These are phyloP conservation scores for Chimonanthus praecox DNA, from an alignment of 164 flowering plant species.

Conservation along the genomic window DNA sequence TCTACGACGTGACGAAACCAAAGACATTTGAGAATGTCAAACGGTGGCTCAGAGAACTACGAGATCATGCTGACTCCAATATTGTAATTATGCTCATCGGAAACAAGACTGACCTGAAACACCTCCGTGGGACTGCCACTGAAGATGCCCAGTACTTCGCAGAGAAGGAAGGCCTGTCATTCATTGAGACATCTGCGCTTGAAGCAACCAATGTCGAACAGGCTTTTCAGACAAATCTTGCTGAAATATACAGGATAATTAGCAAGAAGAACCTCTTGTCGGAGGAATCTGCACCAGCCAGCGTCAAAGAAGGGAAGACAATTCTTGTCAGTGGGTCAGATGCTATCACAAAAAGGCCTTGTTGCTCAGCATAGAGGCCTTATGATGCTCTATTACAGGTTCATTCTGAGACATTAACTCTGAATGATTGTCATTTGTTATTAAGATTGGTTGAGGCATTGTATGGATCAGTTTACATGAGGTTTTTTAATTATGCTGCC, in stretches of 20 bases:
- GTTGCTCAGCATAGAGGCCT: constrained; percentile 28
- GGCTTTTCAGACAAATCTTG: constrained; percentile 56
- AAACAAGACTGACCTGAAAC: constrained; percentile 72
- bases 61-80: constrained; percentile 72
- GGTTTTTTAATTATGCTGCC: too few relatives aligned
- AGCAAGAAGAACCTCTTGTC: constrained; percentile 38
- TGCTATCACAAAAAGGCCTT: constrained; percentile 27
- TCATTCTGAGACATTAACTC: not conserved
- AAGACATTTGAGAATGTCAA: constrained; percentile 60
- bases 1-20: constrained; percentile 68
- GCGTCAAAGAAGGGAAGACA: constrained; percentile 43
- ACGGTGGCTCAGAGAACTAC: constrained; percentile 66
- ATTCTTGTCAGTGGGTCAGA: constrained; percentile 26
- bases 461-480: not conserved
- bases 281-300: constrained; percentile 28
- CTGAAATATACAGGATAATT: constrained; percentile 53
- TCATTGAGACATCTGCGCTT: constrained; percentile 73
- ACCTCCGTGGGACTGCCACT: constrained; percentile 64
- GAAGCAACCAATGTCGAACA: constrained; percentile 72
- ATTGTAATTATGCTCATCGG: constrained; percentile 66
- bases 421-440: constrained; percentile 1
- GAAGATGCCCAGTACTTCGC: constrained; percentile 71
- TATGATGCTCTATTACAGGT: not conserved
- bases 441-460: not conserved
- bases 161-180: constrained; percentile 69